Conservation (phyloP, 148 eudicot species). For the Polygonum maritimum region DNA sequence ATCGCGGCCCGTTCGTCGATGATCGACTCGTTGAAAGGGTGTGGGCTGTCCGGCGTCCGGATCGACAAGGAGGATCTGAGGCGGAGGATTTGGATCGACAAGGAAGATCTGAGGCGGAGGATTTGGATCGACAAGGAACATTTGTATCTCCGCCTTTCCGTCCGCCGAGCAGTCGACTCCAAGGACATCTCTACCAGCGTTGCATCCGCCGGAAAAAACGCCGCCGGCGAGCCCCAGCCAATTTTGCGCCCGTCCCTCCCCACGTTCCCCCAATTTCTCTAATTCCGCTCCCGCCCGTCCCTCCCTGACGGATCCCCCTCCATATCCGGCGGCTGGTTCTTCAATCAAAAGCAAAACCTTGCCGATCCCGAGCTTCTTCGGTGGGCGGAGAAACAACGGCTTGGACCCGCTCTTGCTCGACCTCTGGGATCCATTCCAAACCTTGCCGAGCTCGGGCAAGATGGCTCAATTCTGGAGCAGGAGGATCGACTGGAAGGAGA, state of each 20-base stretch:
- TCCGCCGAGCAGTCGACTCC: slow-evolving; percentile 31
- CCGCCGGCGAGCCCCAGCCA: too few relatives aligned
- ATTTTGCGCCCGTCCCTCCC: too few relatives aligned
- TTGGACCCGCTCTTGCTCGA: slow-evolving; percentile 24
- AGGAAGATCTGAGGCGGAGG: slow-evolving; percentile 29
- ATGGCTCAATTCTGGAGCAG: background rate
- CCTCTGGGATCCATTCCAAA: slow-evolving; percentile 15
- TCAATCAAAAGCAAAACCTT: background rate
- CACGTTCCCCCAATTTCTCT: too few relatives aligned
- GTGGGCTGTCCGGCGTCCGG: slow-evolving; percentile 23
- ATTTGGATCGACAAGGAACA: slow-evolving; percentile 37
- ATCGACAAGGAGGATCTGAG: slow-evolving; percentile 32
- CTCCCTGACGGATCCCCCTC: too few relatives aligned
- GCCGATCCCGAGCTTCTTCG: slow-evolving; percentile 8
- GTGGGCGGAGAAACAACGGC: slow-evolving; percentile 16
- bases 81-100: slow-evolving; percentile 25
- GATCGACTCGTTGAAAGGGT: slow-evolving; percentile 38
- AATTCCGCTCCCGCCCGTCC: too few relatives aligned
- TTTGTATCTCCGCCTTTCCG: slow-evolving; percentile 37
- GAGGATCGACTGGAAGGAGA: slow-evolving; percentile 4
- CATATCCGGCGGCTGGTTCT: background rate
- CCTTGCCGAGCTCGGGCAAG: slow-evolving; percentile 9
- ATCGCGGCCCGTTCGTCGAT: slow-evolving; percentile 35
- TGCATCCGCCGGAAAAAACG: background rate
- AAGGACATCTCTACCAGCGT: slow-evolving; percentile 24